These are phyloP conservation scores for Huntiella savannae DNA, from an alignment of 2,329 filamentous ascomycete genomes.

Conservation along the genomic window DNA sequence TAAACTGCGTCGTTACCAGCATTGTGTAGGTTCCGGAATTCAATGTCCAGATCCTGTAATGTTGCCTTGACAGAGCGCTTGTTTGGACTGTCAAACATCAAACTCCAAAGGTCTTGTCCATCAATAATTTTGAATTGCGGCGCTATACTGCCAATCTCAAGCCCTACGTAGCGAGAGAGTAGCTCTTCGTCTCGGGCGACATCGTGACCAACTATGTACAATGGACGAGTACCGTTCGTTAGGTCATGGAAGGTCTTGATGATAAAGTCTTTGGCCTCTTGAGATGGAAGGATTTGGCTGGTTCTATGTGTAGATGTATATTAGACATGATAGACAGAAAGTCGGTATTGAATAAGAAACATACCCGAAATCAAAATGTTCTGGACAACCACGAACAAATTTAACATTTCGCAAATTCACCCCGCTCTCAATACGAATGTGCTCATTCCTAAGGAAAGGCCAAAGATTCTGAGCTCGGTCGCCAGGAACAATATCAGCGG, in stretches of 20 bases:
- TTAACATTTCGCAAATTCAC: constrained; percentile 43
- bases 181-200: constrained; percentile 17
- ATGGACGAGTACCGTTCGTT: background rate
- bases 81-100: constrained; percentile 34
- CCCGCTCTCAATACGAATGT: constrained; percentile 60
- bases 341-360: constrained; percentile 14
- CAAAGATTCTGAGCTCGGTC: constrained; percentile 47
- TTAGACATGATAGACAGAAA: background rate
- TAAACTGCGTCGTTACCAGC: constrained; percentile 73
- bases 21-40: constrained; percentile 55
- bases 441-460: constrained; percentile 43
- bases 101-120: constrained; percentile 51
- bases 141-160: background rate
- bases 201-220: constrained; percentile 55
- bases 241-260: background rate
- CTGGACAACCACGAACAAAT: constrained; percentile 55
- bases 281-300: background rate
- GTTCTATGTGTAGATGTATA: background rate
- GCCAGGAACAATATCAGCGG: constrained; percentile 39
- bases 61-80: constrained; percentile 39
- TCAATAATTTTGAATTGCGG: constrained; percentile 42
- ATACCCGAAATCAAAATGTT: constrained; percentile 57
- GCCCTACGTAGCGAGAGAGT: background rate
- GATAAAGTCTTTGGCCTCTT: background rate
- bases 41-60: constrained; percentile 44